Percentiles rank a stretch among this genome's conserved stretches.
phyloP scores from a whole-genome alignment of 305 asterid species.

The Rubia balearica region DNA sequence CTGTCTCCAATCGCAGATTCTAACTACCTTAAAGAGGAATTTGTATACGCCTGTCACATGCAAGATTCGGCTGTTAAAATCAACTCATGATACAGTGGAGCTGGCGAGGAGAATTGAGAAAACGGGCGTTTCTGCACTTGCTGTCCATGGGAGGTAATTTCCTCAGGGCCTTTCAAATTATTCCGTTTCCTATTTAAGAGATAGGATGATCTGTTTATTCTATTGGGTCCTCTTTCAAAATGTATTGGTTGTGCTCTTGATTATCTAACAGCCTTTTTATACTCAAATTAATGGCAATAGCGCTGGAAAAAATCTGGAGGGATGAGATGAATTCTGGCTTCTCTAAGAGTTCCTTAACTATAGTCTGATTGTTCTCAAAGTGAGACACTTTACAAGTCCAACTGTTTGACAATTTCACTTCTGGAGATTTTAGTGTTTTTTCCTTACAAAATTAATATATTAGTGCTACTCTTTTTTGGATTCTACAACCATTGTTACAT shows the following conservation, averaged over 20 bases:
- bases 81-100: slow-evolving; percentile 73
- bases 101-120: slow-evolving; percentile 81
- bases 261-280: not conserved
- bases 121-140: slow-evolving; percentile 86
- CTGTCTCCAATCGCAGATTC: slow-evolving; percentile 44
- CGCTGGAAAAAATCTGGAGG: not conserved
- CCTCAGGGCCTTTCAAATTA: slow-evolving; percentile 2
- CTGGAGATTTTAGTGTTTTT: not conserved
- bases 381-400: not conserved
- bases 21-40: slow-evolving; percentile 75
- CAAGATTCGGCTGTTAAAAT: slow-evolving; percentile 71
- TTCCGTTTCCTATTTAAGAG: not conserved
- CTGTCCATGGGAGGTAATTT: slow-evolving; percentile 87
- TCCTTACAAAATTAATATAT: not conserved
- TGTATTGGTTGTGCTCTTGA: not conserved
- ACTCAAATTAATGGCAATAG: not conserved
- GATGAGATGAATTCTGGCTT: not conserved
- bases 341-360: not conserved
- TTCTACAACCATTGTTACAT: not conserved
- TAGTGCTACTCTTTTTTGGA: not conserved
- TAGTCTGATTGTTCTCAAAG: not conserved
- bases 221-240: not conserved
- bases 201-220: not conserved
- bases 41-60: slow-evolving; percentile 73
- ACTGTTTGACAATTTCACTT: not conserved